phyloP scores from a whole-genome alignment of 306 rosid genomes.

The Oxytropis ochrocephala region DNA sequence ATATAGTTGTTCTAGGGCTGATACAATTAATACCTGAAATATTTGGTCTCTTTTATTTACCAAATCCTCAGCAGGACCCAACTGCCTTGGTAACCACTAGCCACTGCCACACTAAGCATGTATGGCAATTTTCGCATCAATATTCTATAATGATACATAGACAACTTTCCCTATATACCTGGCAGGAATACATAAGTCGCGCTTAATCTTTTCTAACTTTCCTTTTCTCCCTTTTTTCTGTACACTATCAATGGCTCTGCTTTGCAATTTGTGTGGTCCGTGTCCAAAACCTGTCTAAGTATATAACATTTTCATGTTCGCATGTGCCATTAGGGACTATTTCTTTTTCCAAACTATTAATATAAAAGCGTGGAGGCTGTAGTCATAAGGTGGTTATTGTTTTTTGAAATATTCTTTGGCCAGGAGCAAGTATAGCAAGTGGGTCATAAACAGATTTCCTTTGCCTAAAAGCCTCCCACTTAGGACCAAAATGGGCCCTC shows the following conservation, averaged over 20 bases:
- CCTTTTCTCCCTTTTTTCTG: neutral
- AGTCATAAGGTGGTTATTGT: slow-evolving; percentile 50
- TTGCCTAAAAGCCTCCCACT: slow-evolving; percentile 62
- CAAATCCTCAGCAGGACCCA: slow-evolving; percentile 14
- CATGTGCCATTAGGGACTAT: neutral
- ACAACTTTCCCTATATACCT: neutral
- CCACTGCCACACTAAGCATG: slow-evolving; percentile 6
- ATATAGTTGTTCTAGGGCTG: slow-evolving; percentile 28
- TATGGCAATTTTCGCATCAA: slow-evolving; percentile 16
- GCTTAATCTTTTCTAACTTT: neutral
- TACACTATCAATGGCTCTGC: slow-evolving; percentile 2
- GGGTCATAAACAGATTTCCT: slow-evolving; percentile 87
- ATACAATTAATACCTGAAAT: slow-evolving; percentile 13
- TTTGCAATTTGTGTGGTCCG: neutral
- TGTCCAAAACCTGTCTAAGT: neutral
- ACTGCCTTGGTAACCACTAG: slow-evolving; percentile 23
- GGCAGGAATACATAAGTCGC: neutral
- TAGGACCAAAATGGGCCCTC: slow-evolving; percentile 83
- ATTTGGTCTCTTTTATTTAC: slow-evolving; percentile 7
- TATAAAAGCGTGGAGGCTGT: neutral
- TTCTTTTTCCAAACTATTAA: neutral
- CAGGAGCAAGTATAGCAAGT: slow-evolving; percentile 81
- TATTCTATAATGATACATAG: neutral
- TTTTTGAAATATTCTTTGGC: slow-evolving; percentile 86
- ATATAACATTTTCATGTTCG: slow-evolving; percentile 3